Evolutionary conservation across 371 early-diverging fungal species (phyloP).

Genomic region (Phascolomyces articulosus): DNA sequence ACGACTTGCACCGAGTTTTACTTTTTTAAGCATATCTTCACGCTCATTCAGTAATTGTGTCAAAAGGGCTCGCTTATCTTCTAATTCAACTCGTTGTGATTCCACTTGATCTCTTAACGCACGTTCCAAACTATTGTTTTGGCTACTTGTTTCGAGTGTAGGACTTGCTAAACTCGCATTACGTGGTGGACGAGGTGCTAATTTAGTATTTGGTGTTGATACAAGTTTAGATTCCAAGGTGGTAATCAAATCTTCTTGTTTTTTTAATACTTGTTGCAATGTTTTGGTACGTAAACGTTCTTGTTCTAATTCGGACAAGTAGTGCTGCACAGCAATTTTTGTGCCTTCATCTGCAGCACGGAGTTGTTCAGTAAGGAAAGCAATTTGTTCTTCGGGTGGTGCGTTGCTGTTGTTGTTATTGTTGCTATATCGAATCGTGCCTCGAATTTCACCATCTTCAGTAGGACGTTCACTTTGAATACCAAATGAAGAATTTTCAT

Average conservation of each 20-base stretch:
- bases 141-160: not conserved
- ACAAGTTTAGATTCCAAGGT: conserved; percentile 34
- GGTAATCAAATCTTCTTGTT: conserved; percentile 46
- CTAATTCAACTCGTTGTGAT: conserved; percentile 39
- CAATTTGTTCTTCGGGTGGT: conserved; percentile 17
- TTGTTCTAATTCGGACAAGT: conserved; percentile 34
- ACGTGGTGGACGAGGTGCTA: conserved; percentile 2
- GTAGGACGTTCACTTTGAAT: not conserved
- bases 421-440: not conserved
- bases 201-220: not conserved
- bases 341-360: conserved; percentile 33
- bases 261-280: conserved; percentile 28
- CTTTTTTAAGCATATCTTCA: conserved; percentile 27
- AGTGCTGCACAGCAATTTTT: conserved; percentile 38
- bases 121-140: conserved; percentile 1
- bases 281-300: conserved; percentile 30
- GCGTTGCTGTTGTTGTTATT: conserved; percentile 5
- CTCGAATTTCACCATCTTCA: conserved; percentile 11
- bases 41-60: conserved; percentile 41
- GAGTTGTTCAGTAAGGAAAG: conserved; percentile 25
- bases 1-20: conserved; percentile 6
- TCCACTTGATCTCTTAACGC: conserved; percentile 36
- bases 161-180: conserved; percentile 15
- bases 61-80: conserved; percentile 36
- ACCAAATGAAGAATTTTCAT: conserved; percentile 1